A percentile compares a stretch with the other conserved stretches of the same genome.
phyloP scores from a whole-genome alignment of 345 rosid genomes.

The Mercurialis annua region DNA sequence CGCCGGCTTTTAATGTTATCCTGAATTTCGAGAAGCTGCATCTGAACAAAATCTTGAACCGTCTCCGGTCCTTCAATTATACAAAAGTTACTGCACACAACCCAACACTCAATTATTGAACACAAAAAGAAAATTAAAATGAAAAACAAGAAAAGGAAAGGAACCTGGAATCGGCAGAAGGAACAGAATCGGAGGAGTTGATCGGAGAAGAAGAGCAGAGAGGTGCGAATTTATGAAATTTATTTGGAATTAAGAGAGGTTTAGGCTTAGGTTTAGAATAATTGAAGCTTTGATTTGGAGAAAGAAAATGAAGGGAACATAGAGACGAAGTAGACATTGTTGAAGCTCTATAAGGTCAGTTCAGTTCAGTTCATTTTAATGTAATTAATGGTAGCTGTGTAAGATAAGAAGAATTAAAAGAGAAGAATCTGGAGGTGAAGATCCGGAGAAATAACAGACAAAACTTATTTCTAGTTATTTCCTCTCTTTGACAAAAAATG shows the following conservation, averaged over 20 bases:
- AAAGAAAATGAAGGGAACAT: slow-evolving; percentile 27
- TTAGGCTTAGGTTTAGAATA: slow-evolving; percentile 26
- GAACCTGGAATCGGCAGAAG: slow-evolving; percentile 56
- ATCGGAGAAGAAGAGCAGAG: slow-evolving; percentile 39
- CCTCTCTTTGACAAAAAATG: too few species aligned
- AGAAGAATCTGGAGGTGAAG: too few species aligned
- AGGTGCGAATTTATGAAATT: slow-evolving; percentile 22
- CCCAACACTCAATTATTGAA: neutral
- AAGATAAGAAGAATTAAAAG: too few species aligned
- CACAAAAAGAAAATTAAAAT: neutral
- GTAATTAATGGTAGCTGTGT: too few species aligned
- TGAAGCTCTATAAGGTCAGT: too few species aligned
- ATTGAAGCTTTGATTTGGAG: slow-evolving; percentile 15
- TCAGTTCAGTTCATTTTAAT: too few species aligned
- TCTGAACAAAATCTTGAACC: slow-evolving; percentile 78
- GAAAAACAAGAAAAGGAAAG: neutral
- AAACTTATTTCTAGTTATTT: too few species aligned
- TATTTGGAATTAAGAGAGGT: slow-evolving; percentile 20
- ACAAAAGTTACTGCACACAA: slow-evolving; percentile 64
- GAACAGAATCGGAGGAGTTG: slow-evolving; percentile 30
- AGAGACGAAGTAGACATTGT: slow-evolving; percentile 33
- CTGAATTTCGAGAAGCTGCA: slow-evolving; percentile 81
- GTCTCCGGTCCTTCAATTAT: slow-evolving; percentile 96
- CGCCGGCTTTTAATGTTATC: slow-evolving; percentile 86
- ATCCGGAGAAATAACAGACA: too few species aligned